phyloP scores from a whole-genome alignment of 2,329 filamentous ascomycete genomes.

The Alternaria solani region DNA sequence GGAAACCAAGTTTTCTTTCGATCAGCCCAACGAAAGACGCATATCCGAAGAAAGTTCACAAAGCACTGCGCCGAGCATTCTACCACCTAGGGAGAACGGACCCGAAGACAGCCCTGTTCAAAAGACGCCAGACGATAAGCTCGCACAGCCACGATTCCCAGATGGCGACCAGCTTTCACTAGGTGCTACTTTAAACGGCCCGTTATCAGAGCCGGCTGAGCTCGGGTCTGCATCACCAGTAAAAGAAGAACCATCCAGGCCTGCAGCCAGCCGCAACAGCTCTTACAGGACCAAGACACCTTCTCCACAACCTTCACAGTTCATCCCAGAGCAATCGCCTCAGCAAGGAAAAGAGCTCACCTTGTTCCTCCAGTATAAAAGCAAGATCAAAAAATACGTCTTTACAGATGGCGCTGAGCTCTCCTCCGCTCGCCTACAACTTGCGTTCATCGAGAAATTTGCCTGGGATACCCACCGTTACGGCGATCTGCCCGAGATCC shows the following conservation, averaged over 20 bases:
- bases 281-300: slow-evolving; percentile 48
- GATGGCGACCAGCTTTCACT: slow-evolving; percentile 41
- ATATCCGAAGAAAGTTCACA: slow-evolving; percentile 70
- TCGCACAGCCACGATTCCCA: slow-evolving; percentile 52
- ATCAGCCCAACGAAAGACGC: slow-evolving; percentile 58
- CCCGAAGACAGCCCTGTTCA: slow-evolving; percentile 45
- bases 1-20: slow-evolving; percentile 66
- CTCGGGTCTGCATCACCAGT: slow-evolving; percentile 34
- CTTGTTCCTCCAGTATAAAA: slow-evolving; percentile 94
- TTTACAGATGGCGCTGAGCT: slow-evolving; percentile 85
- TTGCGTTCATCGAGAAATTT: slow-evolving; percentile 99
- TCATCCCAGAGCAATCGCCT: slow-evolving; percentile 67
- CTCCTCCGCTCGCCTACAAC: slow-evolving; percentile 84
- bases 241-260: slow-evolving; percentile 31
- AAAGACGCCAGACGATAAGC: slow-evolving; percentile 74
- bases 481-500: slow-evolving; percentile 95
- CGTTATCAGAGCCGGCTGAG: slow-evolving; percentile 44
- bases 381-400: slow-evolving; percentile 95
- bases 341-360: slow-evolving; percentile 86
- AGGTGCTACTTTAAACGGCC: slow-evolving; percentile 48
- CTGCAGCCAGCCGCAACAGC: slow-evolving; percentile 36
- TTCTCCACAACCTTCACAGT: slow-evolving; percentile 54
- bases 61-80: slow-evolving; percentile 49
- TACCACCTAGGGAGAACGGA: slow-evolving; percentile 41
- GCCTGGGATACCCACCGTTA: slow-evolving; percentile 98